Evolutionary conservation across 371 early-diverging fungal genomes (phyloP).

Genomic region (Fennellomyces sp.): DNA sequence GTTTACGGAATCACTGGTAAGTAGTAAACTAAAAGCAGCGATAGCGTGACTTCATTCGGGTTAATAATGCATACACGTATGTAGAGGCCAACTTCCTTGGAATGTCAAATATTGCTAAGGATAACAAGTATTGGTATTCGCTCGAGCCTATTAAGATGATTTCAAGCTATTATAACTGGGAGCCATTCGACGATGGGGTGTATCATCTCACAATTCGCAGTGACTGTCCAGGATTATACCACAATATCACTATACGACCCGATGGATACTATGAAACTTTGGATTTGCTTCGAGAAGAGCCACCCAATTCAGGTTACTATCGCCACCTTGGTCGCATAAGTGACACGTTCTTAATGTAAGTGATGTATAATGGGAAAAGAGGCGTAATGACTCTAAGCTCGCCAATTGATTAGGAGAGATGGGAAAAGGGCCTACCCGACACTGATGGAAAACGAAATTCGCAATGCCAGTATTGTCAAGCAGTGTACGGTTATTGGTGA

Average conservation of each 20-base stretch:
- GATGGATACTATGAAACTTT: conserved; percentile 30
- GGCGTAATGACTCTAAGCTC: too few species aligned
- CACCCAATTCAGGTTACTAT: conserved; percentile 13
- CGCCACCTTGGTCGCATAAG: conserved; percentile 26
- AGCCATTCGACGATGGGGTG: neutral
- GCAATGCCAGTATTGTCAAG: conserved; percentile 13
- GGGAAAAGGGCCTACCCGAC: conserved; percentile 44
- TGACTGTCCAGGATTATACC: conserved; percentile 14
- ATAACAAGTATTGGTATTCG: neutral
- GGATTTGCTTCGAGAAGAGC: conserved; percentile 22
- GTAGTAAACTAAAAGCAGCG: too few species aligned
- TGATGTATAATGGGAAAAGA: too few species aligned
- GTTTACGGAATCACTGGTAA: conserved; percentile 10
- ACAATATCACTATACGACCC: conserved; percentile 11
- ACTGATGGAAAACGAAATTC: conserved; percentile 30
- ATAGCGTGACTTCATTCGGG: neutral
- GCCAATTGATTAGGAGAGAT: too few species aligned
- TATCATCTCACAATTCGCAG: conserved; percentile 5
- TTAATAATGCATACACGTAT: neutral
- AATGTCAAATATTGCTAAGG: neutral
- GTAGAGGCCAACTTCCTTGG: neutral
- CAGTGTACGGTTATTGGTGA: conserved; percentile 29
- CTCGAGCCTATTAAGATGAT: neutral
- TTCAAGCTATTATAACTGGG: neutral
- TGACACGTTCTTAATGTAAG: conserved; percentile 32